These are phyloP conservation scores for Calocera viscosa DNA, from an alignment of 768 basidiomycete species.

Conservation along the genomic window DNA sequence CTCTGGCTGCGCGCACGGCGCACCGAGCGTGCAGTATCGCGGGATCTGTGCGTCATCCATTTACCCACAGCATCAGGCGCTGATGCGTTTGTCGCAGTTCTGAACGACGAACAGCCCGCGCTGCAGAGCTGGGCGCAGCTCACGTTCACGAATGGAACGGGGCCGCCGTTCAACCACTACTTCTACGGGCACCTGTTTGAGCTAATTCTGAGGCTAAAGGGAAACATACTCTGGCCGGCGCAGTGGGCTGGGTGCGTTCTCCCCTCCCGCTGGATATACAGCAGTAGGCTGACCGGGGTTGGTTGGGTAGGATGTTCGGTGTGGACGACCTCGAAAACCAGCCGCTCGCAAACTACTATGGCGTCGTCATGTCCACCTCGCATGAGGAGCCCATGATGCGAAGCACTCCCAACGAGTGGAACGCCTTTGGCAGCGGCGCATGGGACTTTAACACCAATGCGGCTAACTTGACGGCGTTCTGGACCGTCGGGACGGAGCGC, in stretches of 20 bases:
- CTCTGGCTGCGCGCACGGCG: conserved; percentile 37
- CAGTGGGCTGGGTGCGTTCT: conserved; percentile 20
- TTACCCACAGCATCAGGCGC: background rate
- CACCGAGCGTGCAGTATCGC: conserved; percentile 58
- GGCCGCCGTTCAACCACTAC: conserved; percentile 49
- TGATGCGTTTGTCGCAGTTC: conserved; percentile 28
- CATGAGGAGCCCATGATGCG: conserved; percentile 69
- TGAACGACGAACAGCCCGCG: conserved; percentile 67
- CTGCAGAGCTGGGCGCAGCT: conserved; percentile 58
- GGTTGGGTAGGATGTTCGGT: conserved; percentile 33
- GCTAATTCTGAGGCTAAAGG: conserved; percentile 50
- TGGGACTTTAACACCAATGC: conserved; percentile 54
- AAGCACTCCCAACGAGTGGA: conserved; percentile 54
- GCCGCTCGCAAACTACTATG: conserved; percentile 48
- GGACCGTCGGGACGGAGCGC: conserved; percentile 47
- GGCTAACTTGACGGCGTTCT: conserved; percentile 46
- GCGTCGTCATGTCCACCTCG: conserved; percentile 58
- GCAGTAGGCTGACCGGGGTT: too few species aligned
- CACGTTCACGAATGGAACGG: conserved; percentile 51
- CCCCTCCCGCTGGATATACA: too few species aligned
- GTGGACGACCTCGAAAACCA: conserved; percentile 52
- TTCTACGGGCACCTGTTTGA: conserved; percentile 52
- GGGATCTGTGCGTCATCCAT: conserved; percentile 34
- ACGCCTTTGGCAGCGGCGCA: conserved; percentile 39
- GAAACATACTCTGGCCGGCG: conserved; percentile 60